phyloP scores from a whole-genome alignment of 768 basidiomycete species.

The Agaricus blazei region DNA sequence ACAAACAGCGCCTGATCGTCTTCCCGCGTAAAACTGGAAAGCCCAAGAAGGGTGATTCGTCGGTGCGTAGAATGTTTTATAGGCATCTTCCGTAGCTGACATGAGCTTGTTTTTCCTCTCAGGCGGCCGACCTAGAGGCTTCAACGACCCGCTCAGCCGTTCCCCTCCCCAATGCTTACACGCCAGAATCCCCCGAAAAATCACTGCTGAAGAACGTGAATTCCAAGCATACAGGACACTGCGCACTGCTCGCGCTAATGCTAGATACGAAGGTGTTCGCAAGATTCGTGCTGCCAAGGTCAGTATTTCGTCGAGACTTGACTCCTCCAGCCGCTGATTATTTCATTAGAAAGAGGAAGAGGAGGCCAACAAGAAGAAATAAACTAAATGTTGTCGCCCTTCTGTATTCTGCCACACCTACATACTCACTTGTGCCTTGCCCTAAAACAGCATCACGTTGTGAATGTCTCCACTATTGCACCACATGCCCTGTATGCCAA shows the following conservation, averaged over 20 bases:
- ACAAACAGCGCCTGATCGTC: slow-evolving; percentile 90
- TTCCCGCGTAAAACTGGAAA: slow-evolving; percentile 96
- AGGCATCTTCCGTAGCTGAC: neutral
- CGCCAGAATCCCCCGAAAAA: slow-evolving; percentile 83
- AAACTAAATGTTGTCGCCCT: slow-evolving; percentile 29
- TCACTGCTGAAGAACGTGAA: slow-evolving; percentile 84
- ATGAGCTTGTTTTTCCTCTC: slow-evolving; percentile 7
- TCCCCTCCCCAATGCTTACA: slow-evolving; percentile 62
- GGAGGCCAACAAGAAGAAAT: slow-evolving; percentile 91
- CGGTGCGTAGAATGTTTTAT: slow-evolving; percentile 45
- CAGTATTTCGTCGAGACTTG: slow-evolving; percentile 21
- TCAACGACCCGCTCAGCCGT: slow-evolving; percentile 64
- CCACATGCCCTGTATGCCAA: slow-evolving; percentile 32
- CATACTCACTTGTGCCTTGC: slow-evolving; percentile 21
- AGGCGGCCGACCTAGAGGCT: slow-evolving; percentile 83
- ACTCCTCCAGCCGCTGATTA: neutral
- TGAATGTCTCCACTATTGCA: slow-evolving; percentile 23
- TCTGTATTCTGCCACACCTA: slow-evolving; percentile 15
- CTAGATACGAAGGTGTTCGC: slow-evolving; percentile 83
- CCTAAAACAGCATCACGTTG: slow-evolving; percentile 31
- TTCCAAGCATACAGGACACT: slow-evolving; percentile 88
- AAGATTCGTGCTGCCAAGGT: slow-evolving; percentile 86
- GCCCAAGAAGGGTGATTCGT: slow-evolving; percentile 93
- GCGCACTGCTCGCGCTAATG: slow-evolving; percentile 75
- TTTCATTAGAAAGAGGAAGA: slow-evolving; percentile 75